phyloP scores from a whole-genome alignment of 2,329 filamentous ascomycete genomes.

The Penicillium sp. region DNA sequence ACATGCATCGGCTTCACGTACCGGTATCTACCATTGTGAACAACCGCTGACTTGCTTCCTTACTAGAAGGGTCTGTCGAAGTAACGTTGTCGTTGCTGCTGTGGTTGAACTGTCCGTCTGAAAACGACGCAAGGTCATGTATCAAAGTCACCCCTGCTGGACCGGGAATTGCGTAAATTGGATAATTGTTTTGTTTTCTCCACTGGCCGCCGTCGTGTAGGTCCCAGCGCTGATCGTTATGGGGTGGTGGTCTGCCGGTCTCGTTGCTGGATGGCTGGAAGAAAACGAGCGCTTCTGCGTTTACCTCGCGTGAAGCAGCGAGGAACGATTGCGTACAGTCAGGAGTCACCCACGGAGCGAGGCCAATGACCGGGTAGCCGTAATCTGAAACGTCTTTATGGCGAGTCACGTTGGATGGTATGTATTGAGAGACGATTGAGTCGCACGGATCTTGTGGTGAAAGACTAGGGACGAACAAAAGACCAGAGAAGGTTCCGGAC shows the following conservation, averaged over 20 bases:
- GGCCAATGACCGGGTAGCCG: conserved; percentile 70
- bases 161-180: conserved; percentile 76
- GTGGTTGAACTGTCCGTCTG: conserved; percentile 61
- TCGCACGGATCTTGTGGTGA: conserved; percentile 56
- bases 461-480: conserved; percentile 80
- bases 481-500: conserved; percentile 64
- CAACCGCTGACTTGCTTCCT: conserved; percentile 36
- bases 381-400: conserved; percentile 60
- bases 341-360: conserved; percentile 79
- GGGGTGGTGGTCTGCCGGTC: conserved; percentile 60
- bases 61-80: conserved; percentile 1
- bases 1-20: conserved; percentile 11
- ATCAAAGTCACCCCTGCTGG: conserved; percentile 64
- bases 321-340: conserved; percentile 73
- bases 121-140: conserved; percentile 68
- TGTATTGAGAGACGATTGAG: conserved; percentile 57
- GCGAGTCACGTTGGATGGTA: conserved; percentile 72
- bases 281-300: conserved; percentile 57
- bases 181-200: conserved; percentile 66
- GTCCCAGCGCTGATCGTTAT: conserved; percentile 63
- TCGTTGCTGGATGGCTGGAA: conserved; percentile 46
- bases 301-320: conserved; percentile 55
- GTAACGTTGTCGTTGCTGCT: conserved; percentile 31
- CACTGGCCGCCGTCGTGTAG: conserved; percentile 66
- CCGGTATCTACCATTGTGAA: conserved; percentile 49